Percentiles rank a stretch among this genome's conserved stretches.
phyloP scores from a whole-genome alignment of 1,139 yeast genomes.

The Kodamaea suecica region DNA sequence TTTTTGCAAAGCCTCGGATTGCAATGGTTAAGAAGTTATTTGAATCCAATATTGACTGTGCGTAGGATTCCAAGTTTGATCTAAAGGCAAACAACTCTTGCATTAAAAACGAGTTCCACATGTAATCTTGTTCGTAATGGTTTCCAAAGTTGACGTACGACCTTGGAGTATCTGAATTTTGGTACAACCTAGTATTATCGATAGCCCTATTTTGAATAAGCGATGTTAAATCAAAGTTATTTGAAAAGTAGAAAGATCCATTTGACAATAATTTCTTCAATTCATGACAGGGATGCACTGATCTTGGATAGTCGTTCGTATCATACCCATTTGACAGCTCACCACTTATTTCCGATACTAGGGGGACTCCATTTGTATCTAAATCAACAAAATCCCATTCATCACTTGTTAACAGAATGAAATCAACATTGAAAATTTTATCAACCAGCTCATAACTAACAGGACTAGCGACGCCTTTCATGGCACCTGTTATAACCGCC shows the following conservation, averaged over 20 bases:
- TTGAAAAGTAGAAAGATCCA: constrained; percentile 90
- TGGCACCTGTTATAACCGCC: constrained; percentile 73
- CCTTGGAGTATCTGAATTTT: constrained; percentile 25
- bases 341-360: constrained; percentile 6
- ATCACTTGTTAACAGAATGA: constrained; percentile 65
- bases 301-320: constrained; percentile 24
- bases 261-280: constrained; percentile 72
- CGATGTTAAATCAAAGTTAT: constrained; percentile 88
- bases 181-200: constrained; percentile 11
- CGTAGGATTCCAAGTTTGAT: constrained; percentile 59
- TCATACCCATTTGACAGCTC: neutral
- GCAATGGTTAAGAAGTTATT: constrained; percentile 85
- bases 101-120: constrained; percentile 97
- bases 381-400: constrained; percentile 79
- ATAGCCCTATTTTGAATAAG: constrained; percentile 73
- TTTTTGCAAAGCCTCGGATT: constrained; percentile 91
- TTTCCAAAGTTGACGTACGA: constrained; percentile 26
- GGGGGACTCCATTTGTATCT: constrained; percentile 62
- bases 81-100: constrained; percentile 75
- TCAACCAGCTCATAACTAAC: constrained; percentile 75
- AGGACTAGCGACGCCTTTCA: constrained; percentile 79
- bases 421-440: constrained; percentile 80
- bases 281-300: constrained; percentile 82
- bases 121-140: constrained; percentile 73
- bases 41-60: constrained; percentile 59